Conservation (phyloP, 495 filamentous ascomycete species). For the Hypomontagnella submonticulosa region DNA sequence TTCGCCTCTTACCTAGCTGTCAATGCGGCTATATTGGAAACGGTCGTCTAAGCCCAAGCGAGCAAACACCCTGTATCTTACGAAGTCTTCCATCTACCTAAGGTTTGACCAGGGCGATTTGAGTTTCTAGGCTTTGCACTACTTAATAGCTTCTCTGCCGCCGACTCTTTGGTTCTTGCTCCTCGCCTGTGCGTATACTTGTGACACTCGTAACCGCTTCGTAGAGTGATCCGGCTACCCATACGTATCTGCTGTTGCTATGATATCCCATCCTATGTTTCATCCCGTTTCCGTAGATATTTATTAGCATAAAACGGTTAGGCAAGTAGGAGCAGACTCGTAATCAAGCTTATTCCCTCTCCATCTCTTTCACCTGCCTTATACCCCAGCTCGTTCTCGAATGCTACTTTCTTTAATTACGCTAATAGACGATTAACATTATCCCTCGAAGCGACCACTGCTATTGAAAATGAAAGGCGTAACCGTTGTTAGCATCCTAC, state of each 20-base stretch:
- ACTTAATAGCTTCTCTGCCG: neutral
- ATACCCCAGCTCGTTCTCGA: neutral
- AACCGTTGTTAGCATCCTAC: neutral
- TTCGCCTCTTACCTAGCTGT: neutral
- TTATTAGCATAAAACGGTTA: neutral
- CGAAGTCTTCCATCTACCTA: neutral
- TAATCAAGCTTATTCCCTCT: neutral
- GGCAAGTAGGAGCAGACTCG: too few species aligned
- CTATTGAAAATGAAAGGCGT: slow-evolving; percentile 13
- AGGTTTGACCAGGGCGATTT: neutral
- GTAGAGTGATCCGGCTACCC: neutral
- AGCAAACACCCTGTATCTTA: neutral
- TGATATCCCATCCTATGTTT: neutral
- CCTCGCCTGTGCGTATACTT: neutral
- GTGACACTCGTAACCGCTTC: neutral
- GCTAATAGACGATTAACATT: neutral
- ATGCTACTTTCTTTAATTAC: too few species aligned
- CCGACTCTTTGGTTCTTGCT: neutral
- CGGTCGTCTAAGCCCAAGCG: neutral
- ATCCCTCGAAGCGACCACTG: neutral
- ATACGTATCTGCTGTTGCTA: slow-evolving; percentile 5
- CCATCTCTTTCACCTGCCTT: neutral
- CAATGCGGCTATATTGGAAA: neutral
- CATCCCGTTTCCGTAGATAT: neutral
- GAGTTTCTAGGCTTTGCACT: neutral